Evolutionary conservation across 306 rosid genomes (phyloP).

Genomic region (Vigna trinervia): DNA sequence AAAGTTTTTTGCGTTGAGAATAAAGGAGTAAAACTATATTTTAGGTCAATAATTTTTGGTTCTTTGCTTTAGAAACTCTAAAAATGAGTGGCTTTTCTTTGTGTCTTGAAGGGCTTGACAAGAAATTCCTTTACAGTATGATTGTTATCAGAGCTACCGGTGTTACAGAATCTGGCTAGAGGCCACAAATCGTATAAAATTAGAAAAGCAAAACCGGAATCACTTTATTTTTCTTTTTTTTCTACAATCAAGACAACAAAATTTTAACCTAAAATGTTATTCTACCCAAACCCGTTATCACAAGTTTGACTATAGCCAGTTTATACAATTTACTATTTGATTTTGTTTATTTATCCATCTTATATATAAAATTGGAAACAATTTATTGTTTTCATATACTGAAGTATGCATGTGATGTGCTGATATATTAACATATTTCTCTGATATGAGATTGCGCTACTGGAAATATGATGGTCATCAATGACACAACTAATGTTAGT

Average conservation of each 20-base stretch:
- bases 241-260: no score
- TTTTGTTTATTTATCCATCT: not conserved
- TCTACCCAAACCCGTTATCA: no score
- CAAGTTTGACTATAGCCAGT: no score
- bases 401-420: no score
- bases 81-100: not conserved
- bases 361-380: not conserved
- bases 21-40: not conserved
- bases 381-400: no score
- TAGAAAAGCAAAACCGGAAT: not conserved
- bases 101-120: not conserved
- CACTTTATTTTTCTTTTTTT: not conserved
- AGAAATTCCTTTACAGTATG: slow-evolving; percentile 17
- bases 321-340: not conserved
- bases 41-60: not conserved
- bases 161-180: not conserved
- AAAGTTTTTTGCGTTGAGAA: slow-evolving; percentile 26
- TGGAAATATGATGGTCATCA: no score
- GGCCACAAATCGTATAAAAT: not conserved
- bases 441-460: not conserved
- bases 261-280: no score
- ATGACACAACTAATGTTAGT: no score
- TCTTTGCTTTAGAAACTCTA: slow-evolving; percentile 5
- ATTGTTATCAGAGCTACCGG: not conserved
- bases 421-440: no score